Evolutionary conservation across 208 protist genomes (phyloP), one percentile per base, ranked within the genome.

Genomic region (Porcisia deanei): DNA sequence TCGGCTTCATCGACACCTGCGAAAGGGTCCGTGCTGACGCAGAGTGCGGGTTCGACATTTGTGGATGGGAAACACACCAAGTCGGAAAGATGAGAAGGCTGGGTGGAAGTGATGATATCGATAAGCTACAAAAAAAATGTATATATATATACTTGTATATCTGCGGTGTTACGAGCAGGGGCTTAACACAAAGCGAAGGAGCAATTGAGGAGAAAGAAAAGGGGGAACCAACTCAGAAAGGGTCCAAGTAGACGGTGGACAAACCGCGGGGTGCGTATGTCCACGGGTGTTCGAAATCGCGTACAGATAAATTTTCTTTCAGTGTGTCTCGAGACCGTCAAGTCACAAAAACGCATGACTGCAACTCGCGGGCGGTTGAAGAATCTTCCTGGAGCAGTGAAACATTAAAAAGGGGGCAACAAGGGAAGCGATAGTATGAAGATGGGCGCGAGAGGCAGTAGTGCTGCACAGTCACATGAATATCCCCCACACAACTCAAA

Each of bases 41-140:
- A 12, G 41, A 12, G 12, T 39, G 71, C 43, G 34, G 54, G 41
- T 69, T 76, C 60, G 67, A 61, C 72, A 69, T 67, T 37, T 22
- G 25, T 58, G 39, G 37, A 25, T 60, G 43, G 18, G 37, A 25
- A 59, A 7, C 45, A 14, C 10, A 14, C 30, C 30, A 30, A 30
- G 30, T 30, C 30, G 20, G 5, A 41, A 37, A 20, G 3, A 16
- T n/a, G 25, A 22, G 39, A 53, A 43, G 20, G 22, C 37, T 34
- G 61, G 10, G 45, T 16, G 25, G 61, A 18, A 34, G 39, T 9
- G 39, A 20, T 30, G 20, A 30, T 9, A 67, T 25, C 18, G 39
- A n/a, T 2, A 61, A 37, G 1, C 14, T n/a, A 65, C 30, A 20
- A 14, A 45, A 10, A 3, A 20, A n/a, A 65, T 20, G 37, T 16